Evolutionary conservation across 192 early-diverging fungal species (phyloP).

Genomic region (Coemansia guatemalensis): DNA sequence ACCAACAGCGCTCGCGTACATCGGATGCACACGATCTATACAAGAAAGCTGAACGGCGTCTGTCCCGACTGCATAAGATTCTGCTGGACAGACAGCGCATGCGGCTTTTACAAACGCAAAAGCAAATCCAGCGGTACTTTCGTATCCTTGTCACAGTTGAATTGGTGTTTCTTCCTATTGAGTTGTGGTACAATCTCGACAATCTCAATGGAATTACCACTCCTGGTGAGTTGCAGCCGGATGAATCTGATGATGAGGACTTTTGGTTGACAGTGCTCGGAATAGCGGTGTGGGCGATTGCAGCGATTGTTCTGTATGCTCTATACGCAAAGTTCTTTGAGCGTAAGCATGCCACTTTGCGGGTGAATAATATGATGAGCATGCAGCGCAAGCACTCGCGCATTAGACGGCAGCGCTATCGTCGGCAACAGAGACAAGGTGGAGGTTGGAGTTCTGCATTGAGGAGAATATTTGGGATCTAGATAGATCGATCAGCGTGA

Average conservation of each 20-base stretch:
- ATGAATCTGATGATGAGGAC: constrained; percentile 20
- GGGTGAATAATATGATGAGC: constrained; percentile 5
- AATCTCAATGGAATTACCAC: constrained; percentile 48
- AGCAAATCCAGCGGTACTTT: constrained; percentile 44
- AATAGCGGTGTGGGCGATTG: constrained; percentile 35
- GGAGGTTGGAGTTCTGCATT: background rate
- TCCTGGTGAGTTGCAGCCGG: constrained; percentile 35
- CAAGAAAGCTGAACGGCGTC: constrained; percentile 39
- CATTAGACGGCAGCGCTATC: background rate
- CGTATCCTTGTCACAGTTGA: constrained; percentile 40
- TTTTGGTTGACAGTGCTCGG: constrained; percentile 46
- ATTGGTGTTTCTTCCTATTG: constrained; percentile 48
- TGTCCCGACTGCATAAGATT: constrained; percentile 46
- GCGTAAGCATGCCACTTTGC: constrained; percentile 19
- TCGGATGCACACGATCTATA: constrained; percentile 15
- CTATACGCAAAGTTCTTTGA: constrained; percentile 47
- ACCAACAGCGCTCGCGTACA: constrained; percentile 12
- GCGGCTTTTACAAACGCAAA: constrained; percentile 33
- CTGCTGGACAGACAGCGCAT: constrained; percentile 45
- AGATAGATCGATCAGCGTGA: too few relatives aligned
- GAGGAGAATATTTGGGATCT: too few relatives aligned
- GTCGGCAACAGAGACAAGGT: background rate
- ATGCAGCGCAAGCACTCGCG: constrained; percentile 11
- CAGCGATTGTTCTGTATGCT: constrained; percentile 28
- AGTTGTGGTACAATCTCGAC: constrained; percentile 51